phyloP scores from a whole-genome alignment of 768 basidiomycete species.

The Cystobasidium tubakii region DNA sequence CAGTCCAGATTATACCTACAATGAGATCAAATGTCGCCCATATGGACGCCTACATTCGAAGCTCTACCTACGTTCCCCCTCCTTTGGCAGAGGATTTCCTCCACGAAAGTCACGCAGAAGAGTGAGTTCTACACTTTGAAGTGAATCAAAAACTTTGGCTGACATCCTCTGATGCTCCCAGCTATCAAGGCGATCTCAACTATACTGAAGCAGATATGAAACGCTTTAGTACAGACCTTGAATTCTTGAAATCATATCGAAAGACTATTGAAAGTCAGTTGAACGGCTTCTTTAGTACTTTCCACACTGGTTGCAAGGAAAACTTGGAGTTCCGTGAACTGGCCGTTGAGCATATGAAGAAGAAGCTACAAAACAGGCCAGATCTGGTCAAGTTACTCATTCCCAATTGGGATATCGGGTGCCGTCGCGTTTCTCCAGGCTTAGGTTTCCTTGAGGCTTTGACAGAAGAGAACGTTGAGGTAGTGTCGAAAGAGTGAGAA shows the following conservation, averaged over 20 bases:
- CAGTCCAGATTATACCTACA: constrained; percentile 35
- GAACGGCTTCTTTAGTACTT: constrained; percentile 5
- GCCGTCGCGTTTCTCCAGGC: constrained; percentile 37
- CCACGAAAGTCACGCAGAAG: neutral
- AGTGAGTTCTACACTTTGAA: neutral
- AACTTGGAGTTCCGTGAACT: constrained; percentile 5
- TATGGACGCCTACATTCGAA: constrained; percentile 34
- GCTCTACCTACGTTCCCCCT: constrained; percentile 39
- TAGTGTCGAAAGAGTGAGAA: constrained; percentile 30
- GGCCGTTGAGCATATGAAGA: constrained; percentile 17
- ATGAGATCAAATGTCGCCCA: constrained; percentile 29
- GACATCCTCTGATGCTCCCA: neutral
- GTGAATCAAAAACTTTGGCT: too few relatives aligned
- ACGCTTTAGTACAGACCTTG: constrained; percentile 10
- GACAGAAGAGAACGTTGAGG: constrained; percentile 26
- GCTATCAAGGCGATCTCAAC: constrained; percentile 20
- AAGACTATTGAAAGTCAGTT: constrained; percentile 19
- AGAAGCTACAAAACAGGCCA: constrained; percentile 1
- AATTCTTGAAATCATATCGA: constrained; percentile 1
- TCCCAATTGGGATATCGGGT: constrained; percentile 30
- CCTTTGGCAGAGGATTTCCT: constrained; percentile 40
- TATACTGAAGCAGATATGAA: neutral
- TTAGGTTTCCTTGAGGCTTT: constrained; percentile 38
- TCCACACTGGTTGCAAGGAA: constrained; percentile 15
- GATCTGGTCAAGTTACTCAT: constrained; percentile 31